Evolutionary conservation across 179 eudicot species (phyloP).

Genomic region (Silene noctiflora): DNA sequence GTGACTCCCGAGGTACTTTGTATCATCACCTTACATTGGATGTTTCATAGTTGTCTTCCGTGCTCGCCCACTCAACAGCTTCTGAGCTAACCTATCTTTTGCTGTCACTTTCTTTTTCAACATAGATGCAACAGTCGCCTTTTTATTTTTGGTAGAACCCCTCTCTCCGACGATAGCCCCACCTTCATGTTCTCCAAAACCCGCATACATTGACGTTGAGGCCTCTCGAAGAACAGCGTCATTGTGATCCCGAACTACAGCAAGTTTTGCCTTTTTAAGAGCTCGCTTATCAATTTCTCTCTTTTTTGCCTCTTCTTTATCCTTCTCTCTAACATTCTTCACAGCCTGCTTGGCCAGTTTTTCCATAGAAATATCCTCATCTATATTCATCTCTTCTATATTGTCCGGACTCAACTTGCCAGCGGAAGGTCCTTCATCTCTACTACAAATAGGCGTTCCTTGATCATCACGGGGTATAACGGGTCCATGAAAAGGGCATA

Average conservation of each 20-base stretch:
- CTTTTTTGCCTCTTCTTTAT: constrained; percentile 53
- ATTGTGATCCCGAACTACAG: constrained; percentile 74
- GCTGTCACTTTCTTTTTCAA: constrained; percentile 74
- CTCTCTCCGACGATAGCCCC: constrained; percentile 22
- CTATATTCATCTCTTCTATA: constrained; percentile 35
- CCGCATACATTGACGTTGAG: constrained; percentile 60
- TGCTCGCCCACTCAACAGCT: constrained; percentile 52
- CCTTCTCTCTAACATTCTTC: constrained; percentile 65
- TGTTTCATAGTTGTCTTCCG: constrained; percentile 58
- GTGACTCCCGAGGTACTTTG: constrained; percentile 62
- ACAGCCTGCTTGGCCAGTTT: constrained; percentile 65
- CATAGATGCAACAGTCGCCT: constrained; percentile 80
- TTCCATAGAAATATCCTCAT: constrained; percentile 35
- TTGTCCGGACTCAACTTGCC: neutral
- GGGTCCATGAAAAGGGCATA: constrained; percentile 94
- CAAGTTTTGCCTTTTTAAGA: constrained; percentile 72
- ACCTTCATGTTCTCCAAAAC: constrained; percentile 46
- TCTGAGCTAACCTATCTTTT: constrained; percentile 71
- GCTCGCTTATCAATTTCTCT: constrained; percentile 49
- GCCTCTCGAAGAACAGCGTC: constrained; percentile 68
- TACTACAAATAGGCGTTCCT: constrained; percentile 53
- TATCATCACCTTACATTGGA: constrained; percentile 52
- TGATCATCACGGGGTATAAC: constrained; percentile 68
- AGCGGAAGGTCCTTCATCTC: constrained; percentile 20
- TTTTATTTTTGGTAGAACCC: constrained; percentile 39